These are phyloP conservation scores for Glarea lozoyensis DNA, from an alignment of 495 filamentous ascomycete species.

Conservation along the genomic window DNA sequence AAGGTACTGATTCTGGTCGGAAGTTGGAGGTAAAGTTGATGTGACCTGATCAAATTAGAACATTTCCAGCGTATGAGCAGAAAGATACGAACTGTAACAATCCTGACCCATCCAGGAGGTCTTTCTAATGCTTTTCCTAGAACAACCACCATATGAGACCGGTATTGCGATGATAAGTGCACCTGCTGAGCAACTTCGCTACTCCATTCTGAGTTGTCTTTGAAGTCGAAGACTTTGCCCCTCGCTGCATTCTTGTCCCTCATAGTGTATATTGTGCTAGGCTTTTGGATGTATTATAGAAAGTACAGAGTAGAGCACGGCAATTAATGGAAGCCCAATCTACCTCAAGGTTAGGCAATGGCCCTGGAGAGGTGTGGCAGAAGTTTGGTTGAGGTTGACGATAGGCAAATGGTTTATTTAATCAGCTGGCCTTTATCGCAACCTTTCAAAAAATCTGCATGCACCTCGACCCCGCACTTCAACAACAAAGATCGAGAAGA, in stretches of 20 bases:
- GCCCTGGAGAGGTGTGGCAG: too few relatives aligned
- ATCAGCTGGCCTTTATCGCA: too few relatives aligned
- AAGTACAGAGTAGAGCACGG: neutral
- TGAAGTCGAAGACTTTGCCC: neutral
- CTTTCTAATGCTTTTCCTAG: neutral
- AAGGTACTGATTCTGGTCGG: too few relatives aligned
- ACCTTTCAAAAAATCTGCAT: too few relatives aligned
- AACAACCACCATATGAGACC: neutral
- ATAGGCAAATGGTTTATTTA: too few relatives aligned
- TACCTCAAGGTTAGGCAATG: neutral
- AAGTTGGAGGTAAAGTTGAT: neutral
- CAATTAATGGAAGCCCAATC: neutral
- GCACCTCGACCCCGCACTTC: neutral
- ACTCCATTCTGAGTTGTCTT: neutral
- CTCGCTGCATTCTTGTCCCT: neutral
- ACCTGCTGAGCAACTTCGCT: neutral
- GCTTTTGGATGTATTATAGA: conserved; percentile 1
- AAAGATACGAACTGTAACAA: too few relatives aligned
- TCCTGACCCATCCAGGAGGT: neutral
- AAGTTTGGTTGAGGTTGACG: too few relatives aligned
- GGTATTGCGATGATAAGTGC: neutral
- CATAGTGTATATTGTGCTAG: conserved; percentile 1
- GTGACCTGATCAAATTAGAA: neutral
- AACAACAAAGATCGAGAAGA: neutral
- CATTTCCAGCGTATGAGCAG: too few relatives aligned